A percentile compares a stretch with the other conserved stretches of the same genome.
Conservation (phyloP, 257 asterid genomes). For the Phtheirospermum japonicum region DNA sequence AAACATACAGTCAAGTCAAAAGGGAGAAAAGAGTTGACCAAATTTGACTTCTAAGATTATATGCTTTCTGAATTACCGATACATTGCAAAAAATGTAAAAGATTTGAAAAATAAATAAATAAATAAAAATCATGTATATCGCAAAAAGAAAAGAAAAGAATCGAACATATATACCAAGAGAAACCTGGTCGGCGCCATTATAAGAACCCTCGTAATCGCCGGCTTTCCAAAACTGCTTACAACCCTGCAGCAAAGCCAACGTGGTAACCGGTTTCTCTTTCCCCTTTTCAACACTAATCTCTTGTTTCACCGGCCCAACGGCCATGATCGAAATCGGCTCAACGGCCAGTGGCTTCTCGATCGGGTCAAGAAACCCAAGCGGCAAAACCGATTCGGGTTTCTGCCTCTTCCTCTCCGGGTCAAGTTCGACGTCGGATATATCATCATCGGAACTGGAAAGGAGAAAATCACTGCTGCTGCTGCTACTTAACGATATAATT, state of each 20-base stretch:
- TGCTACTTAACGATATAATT: slow-evolving; percentile 20
- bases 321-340: neutral
- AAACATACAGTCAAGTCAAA: too few relatives aligned
- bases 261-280: slow-evolving; percentile 9
- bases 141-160: neutral
- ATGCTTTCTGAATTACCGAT: too few relatives aligned
- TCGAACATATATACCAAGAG: slow-evolving; percentile 19
- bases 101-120: too few relatives aligned
- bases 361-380: slow-evolving; percentile 69
- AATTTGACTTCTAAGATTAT: neutral
- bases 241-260: slow-evolving; percentile 19
- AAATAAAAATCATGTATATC: neutral
- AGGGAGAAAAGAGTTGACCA: neutral
- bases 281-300: neutral
- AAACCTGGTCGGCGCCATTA: slow-evolving; percentile 13
- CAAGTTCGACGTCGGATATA: slow-evolving; percentile 15
- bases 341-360: slow-evolving; percentile 10
- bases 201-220: slow-evolving; percentile 54
- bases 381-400: slow-evolving; percentile 41
- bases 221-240: slow-evolving; percentile 80
- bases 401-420: slow-evolving; percentile 37
- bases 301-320: slow-evolving; percentile 19
- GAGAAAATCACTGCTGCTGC: slow-evolving; percentile 25
- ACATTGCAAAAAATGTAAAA: too few relatives aligned
- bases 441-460: slow-evolving; percentile 7